phyloP scores from a whole-genome alignment of 2,329 filamentous ascomycete genomes.

The Scytalidium sp. region DNA sequence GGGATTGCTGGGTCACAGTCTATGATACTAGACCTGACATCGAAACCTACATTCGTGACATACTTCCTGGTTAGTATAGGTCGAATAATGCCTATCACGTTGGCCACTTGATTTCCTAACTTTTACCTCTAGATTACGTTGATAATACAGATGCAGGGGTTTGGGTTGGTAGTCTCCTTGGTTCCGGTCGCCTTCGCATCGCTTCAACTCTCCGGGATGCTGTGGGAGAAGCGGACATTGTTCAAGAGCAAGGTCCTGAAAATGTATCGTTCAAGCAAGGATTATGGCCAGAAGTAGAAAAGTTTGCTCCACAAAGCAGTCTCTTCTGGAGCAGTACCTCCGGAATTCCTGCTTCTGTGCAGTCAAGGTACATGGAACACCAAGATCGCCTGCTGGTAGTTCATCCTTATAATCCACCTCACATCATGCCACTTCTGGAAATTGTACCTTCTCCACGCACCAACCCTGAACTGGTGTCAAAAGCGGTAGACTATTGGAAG shows the following conservation, averaged over 20 bases:
- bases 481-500: constrained; percentile 44
- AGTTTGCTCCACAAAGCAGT: constrained; percentile 37
- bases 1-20: constrained; percentile 39
- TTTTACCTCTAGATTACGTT: neutral
- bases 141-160: neutral
- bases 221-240: constrained; percentile 43
- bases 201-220: constrained; percentile 36
- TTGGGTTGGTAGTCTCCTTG: constrained; percentile 14
- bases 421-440: constrained; percentile 59
- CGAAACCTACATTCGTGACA: constrained; percentile 36
- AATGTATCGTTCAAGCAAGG: constrained; percentile 45
- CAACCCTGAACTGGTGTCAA: constrained; percentile 29
- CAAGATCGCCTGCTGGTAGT: constrained; percentile 47
- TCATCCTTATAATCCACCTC: constrained; percentile 60
- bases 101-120: neutral
- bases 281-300: constrained; percentile 49
- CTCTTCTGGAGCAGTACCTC: constrained; percentile 57
- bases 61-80: constrained; percentile 36
- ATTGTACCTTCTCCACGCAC: constrained; percentile 49
- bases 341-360: constrained; percentile 52
- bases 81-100: neutral
- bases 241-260: constrained; percentile 60
- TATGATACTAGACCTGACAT: constrained; percentile 42
- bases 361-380: constrained; percentile 37
- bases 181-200: constrained; percentile 30